phyloP scores from a whole-genome alignment of 2,329 filamentous ascomycete genomes.

The Aspergillus sp. region DNA sequence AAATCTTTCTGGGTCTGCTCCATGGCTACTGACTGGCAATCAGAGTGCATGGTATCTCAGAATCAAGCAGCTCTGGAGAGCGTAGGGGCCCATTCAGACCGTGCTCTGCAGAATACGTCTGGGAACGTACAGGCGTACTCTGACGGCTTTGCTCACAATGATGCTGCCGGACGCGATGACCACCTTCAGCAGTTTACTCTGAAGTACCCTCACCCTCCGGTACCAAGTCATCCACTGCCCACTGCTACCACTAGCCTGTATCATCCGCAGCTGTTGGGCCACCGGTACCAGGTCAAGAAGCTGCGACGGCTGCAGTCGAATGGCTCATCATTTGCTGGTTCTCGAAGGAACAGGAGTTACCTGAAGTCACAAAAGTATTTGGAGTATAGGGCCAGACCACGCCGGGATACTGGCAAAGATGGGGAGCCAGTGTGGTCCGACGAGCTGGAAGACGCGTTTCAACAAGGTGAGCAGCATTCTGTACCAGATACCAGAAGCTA shows the following conservation, averaged over 20 bases:
- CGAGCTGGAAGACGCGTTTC: conserved; percentile 52
- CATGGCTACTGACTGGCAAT: conserved; percentile 49
- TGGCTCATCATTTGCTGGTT: conserved; percentile 30
- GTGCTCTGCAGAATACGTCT: conserved; percentile 48
- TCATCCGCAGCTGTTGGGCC: conserved; percentile 34
- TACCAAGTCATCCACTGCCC: conserved; percentile 32
- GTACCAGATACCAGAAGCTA: background rate
- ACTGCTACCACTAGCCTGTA: conserved; percentile 28
- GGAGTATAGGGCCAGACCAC: conserved; percentile 49
- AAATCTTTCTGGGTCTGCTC: conserved; percentile 36
- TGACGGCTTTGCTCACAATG: conserved; percentile 36
- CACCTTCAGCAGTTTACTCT: conserved; percentile 40
- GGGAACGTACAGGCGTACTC: conserved; percentile 50
- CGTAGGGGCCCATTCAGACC: conserved; percentile 41
- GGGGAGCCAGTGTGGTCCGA: conserved; percentile 52
- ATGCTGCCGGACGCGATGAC: conserved; percentile 37
- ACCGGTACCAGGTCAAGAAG: conserved; percentile 40
- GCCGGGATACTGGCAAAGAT: conserved; percentile 49
- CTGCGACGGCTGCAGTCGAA: conserved; percentile 42
- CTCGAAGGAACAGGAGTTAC: conserved; percentile 40
- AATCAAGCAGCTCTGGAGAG: conserved; percentile 42
- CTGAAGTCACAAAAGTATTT: conserved; percentile 50
- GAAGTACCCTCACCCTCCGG: conserved; percentile 42
- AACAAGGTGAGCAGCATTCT: conserved; percentile 44
- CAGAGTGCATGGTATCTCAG: conserved; percentile 44